Percentiles rank a stretch among this genome's conserved stretches.
Conservation (phyloP, 768 basidiomycete species). For the Amanita polypyramis region DNA sequence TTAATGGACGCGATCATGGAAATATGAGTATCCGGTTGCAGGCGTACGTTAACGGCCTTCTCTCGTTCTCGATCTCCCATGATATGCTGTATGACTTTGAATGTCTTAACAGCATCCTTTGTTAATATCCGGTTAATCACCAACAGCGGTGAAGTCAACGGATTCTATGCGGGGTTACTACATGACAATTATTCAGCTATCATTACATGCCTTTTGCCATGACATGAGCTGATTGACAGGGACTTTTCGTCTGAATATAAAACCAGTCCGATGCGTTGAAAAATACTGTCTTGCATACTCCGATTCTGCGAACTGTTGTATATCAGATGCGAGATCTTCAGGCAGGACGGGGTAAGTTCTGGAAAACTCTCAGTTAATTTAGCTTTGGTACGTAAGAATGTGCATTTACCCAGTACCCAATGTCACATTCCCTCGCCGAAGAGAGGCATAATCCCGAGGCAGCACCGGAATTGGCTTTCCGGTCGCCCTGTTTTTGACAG, state of each 20-base stretch:
- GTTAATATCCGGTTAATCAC: slow-evolving; percentile 53
- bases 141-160: slow-evolving; percentile 67
- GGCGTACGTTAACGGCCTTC: slow-evolving; percentile 38
- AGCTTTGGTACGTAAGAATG: slow-evolving; percentile 3
- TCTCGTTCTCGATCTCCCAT: slow-evolving; percentile 90
- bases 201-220: slow-evolving; percentile 65
- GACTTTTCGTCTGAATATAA: slow-evolving; percentile 73
- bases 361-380: slow-evolving; percentile 8
- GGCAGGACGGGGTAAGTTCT: slow-evolving; percentile 76
- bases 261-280: slow-evolving; percentile 80
- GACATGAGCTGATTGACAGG: slow-evolving; percentile 84
- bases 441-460: slow-evolving; percentile 19
- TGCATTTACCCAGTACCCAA: slow-evolving; percentile 55
- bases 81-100: slow-evolving; percentile 84
- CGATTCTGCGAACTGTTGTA: slow-evolving; percentile 77
- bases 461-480: slow-evolving; percentile 57
- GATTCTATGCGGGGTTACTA: slow-evolving; percentile 26
- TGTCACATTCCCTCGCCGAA: slow-evolving; percentile 21
- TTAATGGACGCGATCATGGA: slow-evolving; percentile 35
- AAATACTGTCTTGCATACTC: slow-evolving; percentile 86
- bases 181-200: background rate
- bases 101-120: slow-evolving; percentile 73
- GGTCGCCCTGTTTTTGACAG: slow-evolving; percentile 53
- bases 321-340: slow-evolving; percentile 71
- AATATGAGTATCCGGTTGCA: slow-evolving; percentile 31